Evolutionary conservation across 495 filamentous ascomycete genomes (phyloP), one percentile per base, ranked within the genome.

Genomic region (Daldinia childiae): DNA sequence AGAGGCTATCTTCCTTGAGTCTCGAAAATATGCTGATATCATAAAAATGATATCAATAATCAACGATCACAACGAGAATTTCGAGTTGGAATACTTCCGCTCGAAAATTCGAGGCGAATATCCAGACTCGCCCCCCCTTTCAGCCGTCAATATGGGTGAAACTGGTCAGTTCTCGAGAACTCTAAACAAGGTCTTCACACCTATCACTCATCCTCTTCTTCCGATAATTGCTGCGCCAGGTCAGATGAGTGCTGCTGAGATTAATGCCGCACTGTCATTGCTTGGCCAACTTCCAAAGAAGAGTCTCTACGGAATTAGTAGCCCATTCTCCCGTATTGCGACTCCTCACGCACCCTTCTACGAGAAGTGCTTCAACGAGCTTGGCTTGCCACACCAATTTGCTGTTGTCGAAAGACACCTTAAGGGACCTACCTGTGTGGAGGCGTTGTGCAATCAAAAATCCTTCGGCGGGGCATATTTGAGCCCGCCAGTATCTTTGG

Each of bases 1-100:
- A 2, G 86, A 90, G 78, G 79, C 83, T 21, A 85, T 93, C 6
- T 95, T 92, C 75, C 80, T 84, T 14, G 84, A 91, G 62, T 92
- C 89, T 15, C 84, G 87, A 48, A 87, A 88, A 62, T 93, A 93
- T 73, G 91, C 90, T 21, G 92, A 94, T 77, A 92, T 94, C 39
- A 89, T 94, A 50, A 95, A 94, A 81, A 94, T 95, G 91, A 94
- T 94, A 73, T 89, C 91, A 17, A 89, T 93, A 78, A 90, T 92
- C 68, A 88, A 86, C 68, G 88, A 90, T 17, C 88, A 90, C 76
- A 90, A 93, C 70, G 92, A 92, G 64, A 94, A 94, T 78, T 94
- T 93, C 74, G 91, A 94, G 80, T 84, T 95, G 8, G 92, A 95
- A 79, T 93, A 93, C 78, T 95, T 95, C 82, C 89, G 92, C 9